phyloP scores from a whole-genome alignment of 176 grass and related monocot species.

The Cymbopogon citratus region DNA sequence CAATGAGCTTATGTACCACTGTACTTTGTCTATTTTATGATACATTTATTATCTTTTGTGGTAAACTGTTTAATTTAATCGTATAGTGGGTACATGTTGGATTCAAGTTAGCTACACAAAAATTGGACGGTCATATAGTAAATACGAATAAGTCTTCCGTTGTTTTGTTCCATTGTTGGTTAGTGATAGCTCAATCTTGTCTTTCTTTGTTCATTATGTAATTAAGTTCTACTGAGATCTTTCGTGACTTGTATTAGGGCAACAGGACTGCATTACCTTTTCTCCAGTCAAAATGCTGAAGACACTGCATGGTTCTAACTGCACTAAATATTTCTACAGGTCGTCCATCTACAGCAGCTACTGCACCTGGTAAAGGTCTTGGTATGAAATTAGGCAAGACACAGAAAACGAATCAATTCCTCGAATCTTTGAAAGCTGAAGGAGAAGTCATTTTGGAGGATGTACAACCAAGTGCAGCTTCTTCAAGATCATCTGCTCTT shows the following conservation, averaged over 20 bases:
- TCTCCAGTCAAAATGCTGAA: background rate
- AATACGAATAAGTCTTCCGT: background rate
- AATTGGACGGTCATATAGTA: background rate
- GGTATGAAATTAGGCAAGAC: conserved; percentile 85
- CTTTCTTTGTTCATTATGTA: conserved; percentile 4
- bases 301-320: conserved; percentile 10
- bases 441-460: conserved; percentile 88
- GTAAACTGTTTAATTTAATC: background rate
- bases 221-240: conserved; percentile 2
- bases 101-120: background rate
- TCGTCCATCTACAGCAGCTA: conserved; percentile 48
- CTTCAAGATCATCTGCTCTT: conserved; percentile 36
- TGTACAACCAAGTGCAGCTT: conserved; percentile 47
- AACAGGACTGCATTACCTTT: background rate
- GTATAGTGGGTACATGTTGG: background rate
- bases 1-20: background rate
- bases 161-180: background rate
- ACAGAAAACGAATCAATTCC: conserved; percentile 79
- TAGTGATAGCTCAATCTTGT: background rate
- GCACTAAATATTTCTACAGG: conserved; percentile 22
- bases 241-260: background rate
- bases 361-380: conserved; percentile 67
- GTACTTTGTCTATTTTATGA: background rate
- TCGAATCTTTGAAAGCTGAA: conserved; percentile 86
- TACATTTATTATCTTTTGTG: background rate